Evolutionary conservation across 148 eudicot species (phyloP).

Genomic region (Cornus kousa): DNA sequence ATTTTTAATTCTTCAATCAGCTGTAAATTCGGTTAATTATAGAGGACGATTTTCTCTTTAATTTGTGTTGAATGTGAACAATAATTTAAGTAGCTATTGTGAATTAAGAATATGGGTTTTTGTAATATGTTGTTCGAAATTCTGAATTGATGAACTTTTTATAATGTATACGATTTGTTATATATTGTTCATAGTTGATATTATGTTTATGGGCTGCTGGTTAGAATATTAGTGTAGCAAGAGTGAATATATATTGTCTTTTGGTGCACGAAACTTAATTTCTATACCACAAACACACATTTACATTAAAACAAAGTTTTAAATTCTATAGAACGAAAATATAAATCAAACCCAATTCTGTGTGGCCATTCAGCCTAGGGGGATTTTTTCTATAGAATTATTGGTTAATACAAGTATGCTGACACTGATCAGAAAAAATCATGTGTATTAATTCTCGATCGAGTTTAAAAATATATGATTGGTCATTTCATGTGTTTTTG

Average conservation of each 20-base stretch:
- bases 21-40: constrained; percentile 1
- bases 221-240: no score
- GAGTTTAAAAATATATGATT: no score
- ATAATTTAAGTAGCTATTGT: background rate
- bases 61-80: background rate
- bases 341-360: background rate
- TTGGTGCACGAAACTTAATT: background rate
- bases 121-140: background rate
- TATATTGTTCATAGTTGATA: no score
- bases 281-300: background rate
- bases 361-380: background rate
- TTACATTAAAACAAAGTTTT: background rate
- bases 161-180: background rate
- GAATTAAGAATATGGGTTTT: background rate
- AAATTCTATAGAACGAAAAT: background rate
- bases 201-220: no score
- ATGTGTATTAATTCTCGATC: background rate
- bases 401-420: background rate
- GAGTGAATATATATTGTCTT: no score
- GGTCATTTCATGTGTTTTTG: background rate
- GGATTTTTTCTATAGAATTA: no score
- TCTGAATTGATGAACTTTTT: background rate
- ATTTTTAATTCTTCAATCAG: background rate
- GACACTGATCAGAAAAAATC: background rate
- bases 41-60: background rate